A percentile compares a stretch with the other conserved stretches of the same genome.
Evolutionary conservation across 768 basidiomycete genomes (phyloP).

Genomic region (Lentinula lateritia): DNA sequence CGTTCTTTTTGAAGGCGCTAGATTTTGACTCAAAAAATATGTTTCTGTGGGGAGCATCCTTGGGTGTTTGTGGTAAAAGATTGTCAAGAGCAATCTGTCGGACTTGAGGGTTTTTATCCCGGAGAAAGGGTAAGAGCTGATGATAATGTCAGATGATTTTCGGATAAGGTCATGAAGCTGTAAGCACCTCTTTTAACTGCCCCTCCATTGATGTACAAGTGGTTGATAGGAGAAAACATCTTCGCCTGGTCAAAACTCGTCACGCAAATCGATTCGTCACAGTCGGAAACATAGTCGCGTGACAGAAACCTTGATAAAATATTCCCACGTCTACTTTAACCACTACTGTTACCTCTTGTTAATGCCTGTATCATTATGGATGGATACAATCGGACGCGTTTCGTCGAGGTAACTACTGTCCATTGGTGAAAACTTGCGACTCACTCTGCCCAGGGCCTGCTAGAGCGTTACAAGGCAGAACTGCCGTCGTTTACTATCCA

Average conservation of each 20-base stretch:
- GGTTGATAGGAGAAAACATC: constrained; percentile 14
- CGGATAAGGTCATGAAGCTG: background rate
- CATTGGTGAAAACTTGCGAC: background rate
- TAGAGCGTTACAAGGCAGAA: constrained; percentile 47
- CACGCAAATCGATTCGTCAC: background rate
- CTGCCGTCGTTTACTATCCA: constrained; percentile 78
- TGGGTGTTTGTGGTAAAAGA: constrained; percentile 74
- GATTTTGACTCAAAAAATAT: constrained; percentile 67
- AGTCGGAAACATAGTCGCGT: background rate
- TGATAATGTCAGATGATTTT: background rate
- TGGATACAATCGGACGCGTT: constrained; percentile 70
- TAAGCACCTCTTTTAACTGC: constrained; percentile 19
- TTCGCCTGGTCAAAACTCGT: background rate
- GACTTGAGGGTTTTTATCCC: constrained; percentile 83
- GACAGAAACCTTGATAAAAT: background rate
- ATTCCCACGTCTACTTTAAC: background rate
- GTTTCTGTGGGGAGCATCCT: constrained; percentile 61
- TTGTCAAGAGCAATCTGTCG: constrained; percentile 83
- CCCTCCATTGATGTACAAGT: constrained; percentile 29
- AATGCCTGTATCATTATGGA: constrained; percentile 38
- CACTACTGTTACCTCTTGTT: background rate
- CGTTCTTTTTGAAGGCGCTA: constrained; percentile 50
- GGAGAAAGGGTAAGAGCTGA: constrained; percentile 82
- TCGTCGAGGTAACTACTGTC: constrained; percentile 25
- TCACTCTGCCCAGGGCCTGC: constrained; percentile 38